A percentile compares a stretch with the other conserved stretches of the same genome.
Conservation (phyloP, 306 rosid genomes). For the Ormosia semicastrata region DNA sequence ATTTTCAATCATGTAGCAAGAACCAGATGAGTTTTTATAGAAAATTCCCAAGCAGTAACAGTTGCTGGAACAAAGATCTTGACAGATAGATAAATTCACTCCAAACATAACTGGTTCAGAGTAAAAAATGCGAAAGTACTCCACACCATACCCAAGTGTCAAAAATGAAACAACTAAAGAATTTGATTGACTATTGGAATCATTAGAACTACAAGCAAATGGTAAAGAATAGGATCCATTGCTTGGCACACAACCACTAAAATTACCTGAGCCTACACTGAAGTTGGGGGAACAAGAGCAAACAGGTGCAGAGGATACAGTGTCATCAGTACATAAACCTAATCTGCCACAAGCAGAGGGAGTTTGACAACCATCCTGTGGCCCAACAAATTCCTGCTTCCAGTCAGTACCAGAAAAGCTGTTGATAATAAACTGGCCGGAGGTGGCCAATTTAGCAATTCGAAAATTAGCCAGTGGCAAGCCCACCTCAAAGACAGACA, state of each 20-base stretch:
- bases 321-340: constrained; percentile 54
- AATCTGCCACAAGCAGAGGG: constrained; percentile 69
- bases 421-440: constrained; percentile 56
- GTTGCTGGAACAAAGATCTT: constrained; percentile 58
- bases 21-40: constrained; percentile 55
- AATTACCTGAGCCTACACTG: constrained; percentile 38
- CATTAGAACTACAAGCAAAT: constrained; percentile 47
- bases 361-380: constrained; percentile 54
- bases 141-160: constrained; percentile 49
- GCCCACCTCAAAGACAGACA: constrained; percentile 44
- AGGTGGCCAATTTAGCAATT: constrained; percentile 55
- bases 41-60: constrained; percentile 87
- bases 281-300: constrained; percentile 82
- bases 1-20: constrained; percentile 63
- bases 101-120: constrained; percentile 43
- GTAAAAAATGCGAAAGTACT: constrained; percentile 56
- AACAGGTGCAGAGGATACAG: constrained; percentile 39
- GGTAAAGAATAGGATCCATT: constrained; percentile 57
- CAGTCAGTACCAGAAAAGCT: constrained; percentile 51
- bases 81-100: constrained; percentile 54
- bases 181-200: constrained; percentile 23
- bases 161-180: constrained; percentile 56
- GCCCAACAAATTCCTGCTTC: constrained; percentile 66
- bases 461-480: constrained; percentile 52
- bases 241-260: constrained; percentile 60